Base-by-base conservation (phyloP, 257 asterid species). In the Ocimum tenuiflorum region DNA sequence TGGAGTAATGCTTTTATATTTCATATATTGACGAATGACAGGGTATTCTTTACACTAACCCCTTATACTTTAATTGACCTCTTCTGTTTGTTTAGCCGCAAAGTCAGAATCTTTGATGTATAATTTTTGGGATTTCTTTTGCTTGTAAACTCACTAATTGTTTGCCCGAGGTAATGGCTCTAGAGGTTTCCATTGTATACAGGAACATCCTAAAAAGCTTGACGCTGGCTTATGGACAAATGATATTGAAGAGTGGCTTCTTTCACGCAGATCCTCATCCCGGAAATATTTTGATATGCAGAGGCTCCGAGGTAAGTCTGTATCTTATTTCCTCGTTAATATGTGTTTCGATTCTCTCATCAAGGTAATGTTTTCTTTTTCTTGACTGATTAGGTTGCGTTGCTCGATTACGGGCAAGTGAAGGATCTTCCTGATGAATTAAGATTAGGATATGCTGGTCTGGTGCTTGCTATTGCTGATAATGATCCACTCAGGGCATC, bases 181-280 rank as follows among this genome's bases (percentile, higher is more conserved):
- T 60, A 15, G 55, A 60, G 54, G 24, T 73, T 52, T 52, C 42
- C 24, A 72, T 60, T 14, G 3, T 38, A 53, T 72, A 76, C 85
- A 94, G 99, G 91, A 94, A 82, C 77, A 94, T 94, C 78, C 95
- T 90, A 58, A 85, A 81, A 83, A 88, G 82, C 66, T 71, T 94
- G 89, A 77, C 99, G 4, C 95, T 86, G 76, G 91, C 97, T 71
- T 94, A 94, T 70, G 99, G 99, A 48, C 96, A 94, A 79, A 94
- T 94, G 97, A 90, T 94, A 75, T 79, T 90, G 75, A 83, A 64
- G 88, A 94, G 95, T 79, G 97, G 99, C 65, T 94, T 80, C 89
- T 94, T 94, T 78, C 99, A 94, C 71, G 97, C 99, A 1, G 99
- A 94, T 77, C 99, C 99, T 72, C 99, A 94, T 81, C 96, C 97